phyloP scores from a whole-genome alignment of 2,329 filamentous ascomycete genomes.

The Aphanoascus verrucosus region DNA sequence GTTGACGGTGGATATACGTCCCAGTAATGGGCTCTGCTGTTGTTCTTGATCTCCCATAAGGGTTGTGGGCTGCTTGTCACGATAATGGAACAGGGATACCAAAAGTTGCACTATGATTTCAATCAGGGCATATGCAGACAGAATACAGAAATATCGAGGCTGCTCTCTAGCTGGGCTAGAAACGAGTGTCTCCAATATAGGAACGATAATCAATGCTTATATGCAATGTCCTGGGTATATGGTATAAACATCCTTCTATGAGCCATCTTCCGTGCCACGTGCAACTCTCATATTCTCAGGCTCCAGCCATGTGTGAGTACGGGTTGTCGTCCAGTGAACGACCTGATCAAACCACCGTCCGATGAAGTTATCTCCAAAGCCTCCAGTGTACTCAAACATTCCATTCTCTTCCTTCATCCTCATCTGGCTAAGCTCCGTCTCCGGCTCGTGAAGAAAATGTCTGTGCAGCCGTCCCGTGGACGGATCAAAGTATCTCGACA shows the following conservation, averaged over 20 bases:
- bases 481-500: conserved; percentile 20
- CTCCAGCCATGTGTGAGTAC: conserved; percentile 10
- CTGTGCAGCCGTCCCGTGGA: conserved; percentile 14
- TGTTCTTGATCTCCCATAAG: not conserved
- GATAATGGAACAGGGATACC: not conserved
- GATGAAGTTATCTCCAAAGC: conserved; percentile 6
- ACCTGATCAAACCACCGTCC: not conserved
- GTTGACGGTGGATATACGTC: conserved; percentile 61
- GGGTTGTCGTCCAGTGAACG: conserved; percentile 2
- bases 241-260: no score
- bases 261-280: not conserved
- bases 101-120: no score
- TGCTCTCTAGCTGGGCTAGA: not conserved
- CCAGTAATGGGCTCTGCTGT: not conserved
- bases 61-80: not conserved
- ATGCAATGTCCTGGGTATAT: no score
- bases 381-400: not conserved
- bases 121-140: no score
- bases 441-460: conserved; percentile 12
- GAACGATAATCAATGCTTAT: no score
- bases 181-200: not conserved
- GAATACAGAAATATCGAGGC: not conserved
- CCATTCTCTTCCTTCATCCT: not conserved
- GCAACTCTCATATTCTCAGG: not conserved
- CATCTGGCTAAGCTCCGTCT: conserved; percentile 11